Evolutionary conservation across 306 rosid genomes (phyloP), one percentile per base, ranked within the genome.

Genomic region (Acacia melanoxylon): DNA sequence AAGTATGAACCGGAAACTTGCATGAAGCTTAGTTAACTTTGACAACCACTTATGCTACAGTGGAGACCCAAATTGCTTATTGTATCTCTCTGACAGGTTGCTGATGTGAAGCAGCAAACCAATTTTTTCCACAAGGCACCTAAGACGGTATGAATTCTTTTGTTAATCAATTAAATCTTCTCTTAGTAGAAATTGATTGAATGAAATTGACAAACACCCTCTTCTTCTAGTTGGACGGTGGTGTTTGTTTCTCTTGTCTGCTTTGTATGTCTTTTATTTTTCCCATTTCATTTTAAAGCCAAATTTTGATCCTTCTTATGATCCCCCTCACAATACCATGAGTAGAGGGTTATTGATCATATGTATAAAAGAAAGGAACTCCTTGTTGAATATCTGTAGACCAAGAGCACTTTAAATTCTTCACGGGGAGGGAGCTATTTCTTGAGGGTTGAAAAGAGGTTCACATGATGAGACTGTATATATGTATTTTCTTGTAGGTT

Each of bases 41-140:
- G 74, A 17, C 51, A 74, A 46, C 75, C 70, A 2, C 69, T 84
- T 74, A 15, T 46, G 44, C 44, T 68, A 44, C 71, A 37, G 67
- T 29, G 51, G 76, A 63, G 72, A 65, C 33, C 74, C 68, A 59
- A 22, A 61, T 56, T 76, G 62, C 79, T 82, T 71, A 82, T 27
- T 69, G 20, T 81, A 80, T 74, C 48, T 86, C 76, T 71, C 80
- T 78, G 82, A 72, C 89, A 96, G 99, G 97, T 86, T 78, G 87
- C 77, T 70, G 97, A 86, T 72, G 73, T 79, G 66, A 91, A 86
- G 82, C 94, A 90, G 84, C 97, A 88, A 83, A 52, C 84, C 44
- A 83, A 69, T 86, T 90, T 93, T 62, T 80, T 93, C 81, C 99
- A 93, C 87, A 96, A 96, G 89, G 76, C 86, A 33, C 90, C 99